Evolutionary conservation across 148 eudicot species (phyloP), one percentile per base, ranked within the genome.

Genomic region (Fagopyrum tataricum): DNA sequence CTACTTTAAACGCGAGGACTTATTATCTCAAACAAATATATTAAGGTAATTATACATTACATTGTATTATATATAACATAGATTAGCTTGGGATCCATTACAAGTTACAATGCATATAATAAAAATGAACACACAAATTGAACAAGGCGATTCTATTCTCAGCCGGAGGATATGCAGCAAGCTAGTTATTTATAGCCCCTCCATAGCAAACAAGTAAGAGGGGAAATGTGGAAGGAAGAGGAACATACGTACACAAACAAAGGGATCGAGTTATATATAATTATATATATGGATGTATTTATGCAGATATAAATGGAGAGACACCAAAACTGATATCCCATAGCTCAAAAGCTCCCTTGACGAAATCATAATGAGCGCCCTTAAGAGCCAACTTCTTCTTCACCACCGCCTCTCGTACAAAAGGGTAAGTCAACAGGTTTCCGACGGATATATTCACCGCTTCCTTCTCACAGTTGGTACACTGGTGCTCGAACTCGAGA

Each of bases 361-460:
- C 88, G 58, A 94, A 94, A 71, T 94, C 90, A 47, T 94, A 94
- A 72, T 94, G 96, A 39, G 85, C 98, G 9, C 98, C 98, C 81
- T 84, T 88, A n/a, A 94, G 23, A 1, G 83, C 78, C 15, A 94
- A 69, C 1, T 78, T 79, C 56, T 91, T 89, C 73, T 89, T 91
- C 76, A 78, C 39, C 59, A 79, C 85, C 17, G 87, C 96, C 31
- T 88, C 96, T 51, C 89, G 75, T 55, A 94, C 98, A 80, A 94
- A 94, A 26, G 98, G 98, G 80, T 91, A 94, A 1, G 98, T 88
- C 71, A 91, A 79, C 12, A 94, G 82, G 78, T 94, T 94, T 5
- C 86, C 93, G 0, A 94, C 77, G 0, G 97, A 94, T 15, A 94
- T 86, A 79, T 94, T 94, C 79, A 94, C 98, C 5, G 98, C 98